Percentiles rank a stretch among this genome's conserved stretches.
Evolutionary conservation across 768 basidiomycete species (phyloP).

Genomic region (Gyrodon lividus): DNA sequence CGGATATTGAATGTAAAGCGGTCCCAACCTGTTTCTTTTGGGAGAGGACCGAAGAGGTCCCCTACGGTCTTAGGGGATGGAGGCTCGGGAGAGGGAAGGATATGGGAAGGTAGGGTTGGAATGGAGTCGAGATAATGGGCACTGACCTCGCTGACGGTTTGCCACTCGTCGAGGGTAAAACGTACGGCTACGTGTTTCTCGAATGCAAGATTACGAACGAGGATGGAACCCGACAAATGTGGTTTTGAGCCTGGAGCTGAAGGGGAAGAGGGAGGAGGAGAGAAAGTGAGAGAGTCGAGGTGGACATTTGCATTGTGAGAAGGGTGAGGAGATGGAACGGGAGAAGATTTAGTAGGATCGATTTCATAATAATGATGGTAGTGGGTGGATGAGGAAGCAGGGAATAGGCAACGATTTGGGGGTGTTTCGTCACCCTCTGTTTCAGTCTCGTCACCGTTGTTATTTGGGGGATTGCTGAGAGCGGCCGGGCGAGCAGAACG

Average conservation of each 20-base stretch:
- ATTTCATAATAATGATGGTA: conserved; percentile 26
- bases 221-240: conserved; percentile 68
- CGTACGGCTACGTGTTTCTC: conserved; percentile 83
- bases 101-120: conserved; percentile 32
- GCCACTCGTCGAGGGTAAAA: conserved; percentile 94
- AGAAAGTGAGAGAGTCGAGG: conserved; percentile 38
- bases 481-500: conserved; percentile 69
- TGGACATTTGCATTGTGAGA: conserved; percentile 28
- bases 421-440: conserved; percentile 36
- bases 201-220: conserved; percentile 83
- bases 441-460: conserved; percentile 42
- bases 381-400: conserved; percentile 14
- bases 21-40: conserved; percentile 43
- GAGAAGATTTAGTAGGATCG: conserved; percentile 16
- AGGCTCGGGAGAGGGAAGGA: conserved; percentile 18
- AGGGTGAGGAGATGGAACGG: conserved; percentile 3
- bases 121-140: conserved; percentile 50
- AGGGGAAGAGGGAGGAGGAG: conserved; percentile 11
- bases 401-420: conserved; percentile 22
- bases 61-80: neutral
- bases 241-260: conserved; percentile 11
- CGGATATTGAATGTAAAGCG: conserved; percentile 61
- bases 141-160: conserved; percentile 83
- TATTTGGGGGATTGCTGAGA: conserved; percentile 31
- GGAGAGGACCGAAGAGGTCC: neutral